phyloP scores from a whole-genome alignment of 805 yeast genomes.

The Schwanniomyces occidentalis region DNA sequence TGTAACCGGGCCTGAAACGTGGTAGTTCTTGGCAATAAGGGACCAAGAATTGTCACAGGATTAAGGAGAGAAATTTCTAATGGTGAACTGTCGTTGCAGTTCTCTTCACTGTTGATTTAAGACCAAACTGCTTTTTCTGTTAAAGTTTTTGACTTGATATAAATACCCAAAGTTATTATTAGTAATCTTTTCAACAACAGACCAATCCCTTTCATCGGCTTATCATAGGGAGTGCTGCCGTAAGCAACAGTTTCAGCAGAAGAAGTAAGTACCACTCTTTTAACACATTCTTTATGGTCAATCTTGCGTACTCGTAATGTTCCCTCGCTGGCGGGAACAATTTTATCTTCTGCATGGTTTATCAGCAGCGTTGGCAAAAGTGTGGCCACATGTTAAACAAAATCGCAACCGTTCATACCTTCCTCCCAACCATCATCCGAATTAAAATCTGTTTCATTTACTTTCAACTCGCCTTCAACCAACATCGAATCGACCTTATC shows the following conservation, averaged over 20 bases:
- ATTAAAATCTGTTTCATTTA: not conserved
- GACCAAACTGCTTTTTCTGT: constrained; percentile 1
- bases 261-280: not conserved
- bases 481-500: not conserved
- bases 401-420: not conserved
- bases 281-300: not conserved
- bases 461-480: not conserved
- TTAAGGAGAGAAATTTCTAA: not conserved
- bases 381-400: not conserved
- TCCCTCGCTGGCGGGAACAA: not conserved
- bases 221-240: not conserved
- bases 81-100: not conserved
- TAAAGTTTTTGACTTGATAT: not conserved
- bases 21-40: constrained; percentile 1
- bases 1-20: no score
- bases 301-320: not conserved
- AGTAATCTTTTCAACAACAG: no score
- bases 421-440: constrained; percentile 3
- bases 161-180: not conserved
- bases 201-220: not conserved
- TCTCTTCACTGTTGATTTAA: not conserved
- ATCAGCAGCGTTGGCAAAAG: not conserved
- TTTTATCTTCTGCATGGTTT: not conserved
- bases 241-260: not conserved
- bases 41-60: not conserved